A percentile compares a stretch with the other conserved stretches of the same genome.
phyloP scores from a whole-genome alignment of 1,284 basidiomycete genomes.

The Inonotus obliquus region DNA sequence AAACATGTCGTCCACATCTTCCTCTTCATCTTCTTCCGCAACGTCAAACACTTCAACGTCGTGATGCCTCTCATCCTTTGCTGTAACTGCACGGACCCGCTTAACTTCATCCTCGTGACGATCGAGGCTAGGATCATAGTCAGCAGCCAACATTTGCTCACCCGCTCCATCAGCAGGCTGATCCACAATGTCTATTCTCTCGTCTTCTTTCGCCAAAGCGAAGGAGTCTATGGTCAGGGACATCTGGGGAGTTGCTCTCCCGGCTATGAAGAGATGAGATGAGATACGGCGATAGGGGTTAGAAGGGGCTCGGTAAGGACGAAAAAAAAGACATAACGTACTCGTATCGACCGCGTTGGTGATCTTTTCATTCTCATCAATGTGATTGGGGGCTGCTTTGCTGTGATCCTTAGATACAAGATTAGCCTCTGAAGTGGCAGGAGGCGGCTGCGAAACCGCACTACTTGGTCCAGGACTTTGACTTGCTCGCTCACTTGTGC shows the following conservation, averaged over 20 bases:
- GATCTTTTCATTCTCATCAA: constrained; percentile 23
- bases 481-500: constrained; percentile 39
- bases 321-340: constrained; percentile 13
- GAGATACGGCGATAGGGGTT: no score
- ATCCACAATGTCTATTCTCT: constrained; percentile 33
- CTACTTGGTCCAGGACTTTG: constrained; percentile 60
- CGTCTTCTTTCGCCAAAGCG: constrained; percentile 56
- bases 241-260: constrained; percentile 47
- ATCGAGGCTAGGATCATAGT: constrained; percentile 89
- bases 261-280: constrained; percentile 29
- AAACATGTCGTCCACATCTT: constrained; percentile 90
- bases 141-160: constrained; percentile 82
- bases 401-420: constrained; percentile 51
- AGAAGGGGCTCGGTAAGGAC: neutral
- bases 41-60: constrained; percentile 58
- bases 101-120: constrained; percentile 76
- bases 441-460: constrained; percentile 66
- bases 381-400: constrained; percentile 29
- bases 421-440: constrained; percentile 56
- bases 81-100: constrained; percentile 44
- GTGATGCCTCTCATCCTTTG: constrained; percentile 33
- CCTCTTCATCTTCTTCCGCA: constrained; percentile 58
- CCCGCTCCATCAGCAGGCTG: constrained; percentile 44
- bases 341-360: constrained; percentile 27
- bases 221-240: constrained; percentile 54